A percentile compares a stretch with the other conserved stretches of the same genome.
phyloP scores from a whole-genome alignment of 1,284 basidiomycete species.

The Omphalotus olearius region DNA sequence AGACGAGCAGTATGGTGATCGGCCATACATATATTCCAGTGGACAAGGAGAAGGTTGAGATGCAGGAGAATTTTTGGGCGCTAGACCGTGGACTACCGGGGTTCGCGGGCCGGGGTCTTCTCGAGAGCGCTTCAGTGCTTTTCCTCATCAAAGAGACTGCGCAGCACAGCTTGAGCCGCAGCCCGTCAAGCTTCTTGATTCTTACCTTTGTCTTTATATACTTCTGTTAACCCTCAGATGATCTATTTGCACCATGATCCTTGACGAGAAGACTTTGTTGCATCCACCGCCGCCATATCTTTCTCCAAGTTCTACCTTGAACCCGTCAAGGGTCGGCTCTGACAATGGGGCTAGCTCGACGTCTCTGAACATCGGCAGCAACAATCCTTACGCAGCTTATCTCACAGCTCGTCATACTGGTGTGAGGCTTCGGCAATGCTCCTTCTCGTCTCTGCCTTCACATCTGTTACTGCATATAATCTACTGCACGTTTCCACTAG shows the following conservation, averaged over 20 bases:
- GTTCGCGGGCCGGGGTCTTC: no score
- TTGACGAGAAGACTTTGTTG: conserved; percentile 9
- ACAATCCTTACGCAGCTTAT: conserved; percentile 9
- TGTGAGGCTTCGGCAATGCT: not conserved
- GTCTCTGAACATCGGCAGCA: conserved; percentile 1
- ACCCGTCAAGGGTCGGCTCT: not conserved
- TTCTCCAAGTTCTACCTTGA: not conserved
- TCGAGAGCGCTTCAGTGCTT: no score
- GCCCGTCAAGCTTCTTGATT: no score
- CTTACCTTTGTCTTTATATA: no score
- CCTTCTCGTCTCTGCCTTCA: conserved; percentile 36
- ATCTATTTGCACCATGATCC: conserved; percentile 4
- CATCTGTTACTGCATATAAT: conserved; percentile 62
- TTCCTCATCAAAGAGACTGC: no score
- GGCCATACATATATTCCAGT: not conserved
- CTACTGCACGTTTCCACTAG: conserved; percentile 52
- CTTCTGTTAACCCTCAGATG: no score
- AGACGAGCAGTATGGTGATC: conserved; percentile 8
- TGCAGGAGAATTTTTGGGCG: no score
- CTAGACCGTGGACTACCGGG: no score
- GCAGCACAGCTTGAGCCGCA: no score
- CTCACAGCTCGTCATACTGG: conserved; percentile 1
- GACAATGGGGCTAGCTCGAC: not conserved
- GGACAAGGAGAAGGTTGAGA: no score
- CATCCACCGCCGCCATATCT: conserved; percentile 12